These are phyloP conservation scores for Heliamphora pulchella DNA, from an alignment of 179 eudicot species.

Conservation along the genomic window DNA sequence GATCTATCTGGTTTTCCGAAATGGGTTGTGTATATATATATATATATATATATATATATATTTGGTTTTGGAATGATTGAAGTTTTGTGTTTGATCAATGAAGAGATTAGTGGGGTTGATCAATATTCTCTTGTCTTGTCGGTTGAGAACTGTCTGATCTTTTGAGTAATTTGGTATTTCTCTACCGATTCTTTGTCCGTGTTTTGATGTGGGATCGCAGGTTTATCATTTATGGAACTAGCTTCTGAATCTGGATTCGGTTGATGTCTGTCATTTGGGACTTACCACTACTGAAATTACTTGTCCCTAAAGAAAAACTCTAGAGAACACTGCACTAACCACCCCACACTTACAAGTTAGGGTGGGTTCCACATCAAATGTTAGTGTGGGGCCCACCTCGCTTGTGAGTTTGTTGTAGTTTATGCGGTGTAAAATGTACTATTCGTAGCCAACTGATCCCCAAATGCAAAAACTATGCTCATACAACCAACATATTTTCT, in stretches of 20 bases:
- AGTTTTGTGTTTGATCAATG: neutral
- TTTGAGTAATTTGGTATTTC: neutral
- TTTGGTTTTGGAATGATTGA: neutral
- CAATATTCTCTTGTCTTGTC: neutral
- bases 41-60: too few species aligned
- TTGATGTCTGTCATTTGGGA: neutral
- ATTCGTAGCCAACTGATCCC: too few species aligned
- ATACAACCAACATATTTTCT: neutral
- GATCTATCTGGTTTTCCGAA: constrained; percentile 14
- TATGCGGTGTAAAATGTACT: too few species aligned
- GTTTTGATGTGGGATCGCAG: neutral
- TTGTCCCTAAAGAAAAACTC: neutral
- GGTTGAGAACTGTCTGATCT: neutral
- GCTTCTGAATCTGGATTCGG: neutral
- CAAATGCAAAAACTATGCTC: too few species aligned
- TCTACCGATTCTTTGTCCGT: neutral
- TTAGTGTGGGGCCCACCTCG: too few species aligned
- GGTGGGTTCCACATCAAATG: too few species aligned
- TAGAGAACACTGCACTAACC: neutral
- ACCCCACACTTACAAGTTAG: too few species aligned
- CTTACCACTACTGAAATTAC: neutral
- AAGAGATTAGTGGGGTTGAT: neutral
- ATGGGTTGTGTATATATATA: constrained; percentile 12
- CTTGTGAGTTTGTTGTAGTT: too few species aligned
- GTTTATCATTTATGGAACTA: neutral